Evolutionary conservation across 2,329 filamentous ascomycete species (phyloP), one percentile per base, ranked within the genome.

Genomic region (Fusarium globosum): DNA sequence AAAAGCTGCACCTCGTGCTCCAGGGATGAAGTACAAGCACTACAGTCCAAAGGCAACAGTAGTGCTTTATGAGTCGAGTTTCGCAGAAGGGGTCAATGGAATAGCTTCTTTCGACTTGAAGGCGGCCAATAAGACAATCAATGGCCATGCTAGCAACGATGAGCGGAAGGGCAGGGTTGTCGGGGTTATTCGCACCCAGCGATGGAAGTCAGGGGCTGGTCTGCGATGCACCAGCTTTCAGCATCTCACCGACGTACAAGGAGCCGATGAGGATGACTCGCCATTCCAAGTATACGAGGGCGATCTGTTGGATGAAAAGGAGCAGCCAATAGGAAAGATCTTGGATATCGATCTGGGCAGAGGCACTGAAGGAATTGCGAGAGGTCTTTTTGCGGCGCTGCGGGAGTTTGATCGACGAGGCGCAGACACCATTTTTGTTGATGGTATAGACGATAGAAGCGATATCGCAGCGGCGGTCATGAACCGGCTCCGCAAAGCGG

Each of bases 21-120:
- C 96, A 0, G 96, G 96, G 2, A 99, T 99, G 96, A 99, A 99
- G 83, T 99, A 99, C 81, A 94, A 96, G 80, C 96, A 99, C 81
- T 99, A 99, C 79, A 97, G 95, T 48, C 96, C 96, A 2, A 94
- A 92, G 81, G 97, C 96, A 2, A 90, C 88, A 51, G 95, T 99
- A 5, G 85, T 97, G 20, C 86, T 98, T 4, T 97, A 95, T 79
- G 94, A 97, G 80, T 83, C 88, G 33, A 81, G 79, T 42, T 84
- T 79, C 80, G 70, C 68, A 18, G 75, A 69, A 16, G 81, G 83
- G 28, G 72, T 75, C 48, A 78, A 78, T 15, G 85, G 85, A 13
- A 78, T 87, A 41, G 72, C 79, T 18, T 23, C 69, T 11, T 79
- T 78, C 35, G 85, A 87, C 46, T 59, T 84, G 10, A 78, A 77